Conservation (phyloP, 345 rosid genomes). For the rapeseed (Brassica napus) region Da-Ae NC_063434.1:4540501-4541000, state of each 20-base stretch:
- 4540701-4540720: too few species aligned
- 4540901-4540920: constrained; percentile 11
- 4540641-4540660: background rate
- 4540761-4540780: background rate
- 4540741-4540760: too few species aligned
- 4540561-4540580: background rate
- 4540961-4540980: constrained; percentile 23
- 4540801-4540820: background rate
- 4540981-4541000: constrained; percentile 29
- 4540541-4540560: constrained; percentile 30
- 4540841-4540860: background rate
- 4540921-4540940: constrained; percentile 30
- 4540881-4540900: background rate
- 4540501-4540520: constrained; percentile 61
- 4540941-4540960: constrained; percentile 22
- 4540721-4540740: too few species aligned
- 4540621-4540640: constrained; percentile 4
- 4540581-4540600: background rate
- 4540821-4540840: background rate
- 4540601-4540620: constrained; percentile 18
- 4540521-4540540: constrained; percentile 79
- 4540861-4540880: background rate
- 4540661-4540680: background rate
- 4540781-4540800: background rate
- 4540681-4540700: background rate